Base-by-base conservation (phyloP, 371 early-diverging fungal species). In the Encephalitozoon cuniculi region DNA sequence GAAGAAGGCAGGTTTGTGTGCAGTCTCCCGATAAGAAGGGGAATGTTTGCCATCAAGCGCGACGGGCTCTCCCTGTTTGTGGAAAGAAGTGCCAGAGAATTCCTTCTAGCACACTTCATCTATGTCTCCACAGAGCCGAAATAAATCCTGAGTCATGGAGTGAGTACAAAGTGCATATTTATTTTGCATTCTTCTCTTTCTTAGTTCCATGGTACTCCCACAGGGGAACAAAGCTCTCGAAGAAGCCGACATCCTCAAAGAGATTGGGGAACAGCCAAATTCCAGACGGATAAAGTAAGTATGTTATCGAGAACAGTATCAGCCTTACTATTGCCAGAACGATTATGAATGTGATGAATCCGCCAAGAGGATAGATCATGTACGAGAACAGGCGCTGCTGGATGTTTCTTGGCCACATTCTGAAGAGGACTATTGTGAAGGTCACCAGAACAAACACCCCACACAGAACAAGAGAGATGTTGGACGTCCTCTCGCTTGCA, bases 231-330 rank as follows among this genome's bases (percentile, higher is more conserved):
- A 99, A 97, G 77, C 92, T 91, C 54, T 99, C 97, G 66, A 97
- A 83, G 74, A 97, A 88, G 39, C 97, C 96, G 71, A 91, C 92
- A 80, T 99, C 99, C 63, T 91, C 97, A 87, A 94, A 97, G 76
- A 99, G 84, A 80, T 96, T 96, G 41, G 97, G 99, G 87, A 95
- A 96, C n/a, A 99, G 81, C 99, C 97, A 97, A 77, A 96, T 89
- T 43, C 94, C 93, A 68, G 91, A 90, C 41, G 92, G 89, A 40
- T 89, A 86, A 5, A 89, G 82, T 9, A 90, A 85, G 64, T 90
- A 87, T 54, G 92, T 88, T 23, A 91, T 87, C 63, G 91, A 77
- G 86, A 91, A 97, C 25, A 97, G 77, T 54, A 95, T 89, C 54
- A 94, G 83, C 23, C 99, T 88, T 26, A 97, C 84, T 64, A 97